Evolutionary conservation across 352 stramenopile genomes (phyloP).

Genomic region (Pythium periplocum): DNA sequence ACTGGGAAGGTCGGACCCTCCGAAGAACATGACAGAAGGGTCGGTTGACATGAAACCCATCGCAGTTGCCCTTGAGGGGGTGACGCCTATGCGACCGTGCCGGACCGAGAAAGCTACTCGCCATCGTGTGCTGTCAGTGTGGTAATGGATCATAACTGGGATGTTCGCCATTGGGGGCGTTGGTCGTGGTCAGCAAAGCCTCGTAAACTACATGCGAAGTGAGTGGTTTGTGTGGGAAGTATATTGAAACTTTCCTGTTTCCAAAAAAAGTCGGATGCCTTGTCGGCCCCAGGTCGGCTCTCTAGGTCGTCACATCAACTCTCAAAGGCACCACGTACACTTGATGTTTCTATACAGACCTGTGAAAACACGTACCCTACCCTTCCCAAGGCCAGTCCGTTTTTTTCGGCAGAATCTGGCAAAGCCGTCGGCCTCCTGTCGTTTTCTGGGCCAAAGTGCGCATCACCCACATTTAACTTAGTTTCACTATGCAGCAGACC

Average conservation of each 20-base stretch:
- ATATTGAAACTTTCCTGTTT: neutral
- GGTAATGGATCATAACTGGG: too few relatives aligned
- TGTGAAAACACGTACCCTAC: conserved; percentile 15
- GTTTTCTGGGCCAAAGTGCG: conserved; percentile 8
- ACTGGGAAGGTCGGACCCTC: too few relatives aligned
- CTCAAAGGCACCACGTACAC: conserved; percentile 17
- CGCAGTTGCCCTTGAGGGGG: too few relatives aligned
- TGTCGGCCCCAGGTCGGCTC: conserved; percentile 5
- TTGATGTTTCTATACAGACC: conserved; percentile 14
- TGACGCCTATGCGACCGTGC: too few relatives aligned
- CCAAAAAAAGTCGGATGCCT: conserved; percentile 11
- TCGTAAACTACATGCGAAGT: too few relatives aligned
- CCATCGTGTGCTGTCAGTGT: too few relatives aligned
- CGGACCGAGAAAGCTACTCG: too few relatives aligned
- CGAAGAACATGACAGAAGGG: too few relatives aligned
- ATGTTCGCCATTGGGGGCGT: too few relatives aligned
- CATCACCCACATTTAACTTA: conserved; percentile 4
- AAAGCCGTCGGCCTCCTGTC: conserved; percentile 2
- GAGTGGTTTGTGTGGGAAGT: too few relatives aligned
- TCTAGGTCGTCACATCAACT: conserved; percentile 2
- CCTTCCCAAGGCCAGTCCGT: neutral
- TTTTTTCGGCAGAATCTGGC: conserved; percentile 16
- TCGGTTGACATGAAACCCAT: too few relatives aligned
- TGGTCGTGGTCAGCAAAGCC: too few relatives aligned
- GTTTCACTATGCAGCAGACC: conserved; percentile 12